A percentile compares a stretch with the other conserved stretches of the same genome.
Evolutionary conservation across 1,284 basidiomycete species (phyloP).

Genomic region (Schizopora paradoxa): DNA sequence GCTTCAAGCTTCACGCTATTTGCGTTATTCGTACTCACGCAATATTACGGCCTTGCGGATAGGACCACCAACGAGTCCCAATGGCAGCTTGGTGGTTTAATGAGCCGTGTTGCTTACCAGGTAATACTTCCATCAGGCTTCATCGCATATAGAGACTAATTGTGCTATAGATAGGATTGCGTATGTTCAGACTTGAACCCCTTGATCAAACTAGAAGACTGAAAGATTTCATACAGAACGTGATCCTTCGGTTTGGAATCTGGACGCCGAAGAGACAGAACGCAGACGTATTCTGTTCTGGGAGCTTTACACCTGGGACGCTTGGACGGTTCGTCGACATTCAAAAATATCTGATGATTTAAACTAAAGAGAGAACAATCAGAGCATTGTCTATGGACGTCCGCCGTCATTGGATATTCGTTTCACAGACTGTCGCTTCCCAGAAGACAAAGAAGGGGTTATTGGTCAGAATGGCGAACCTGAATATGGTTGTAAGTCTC

Average conservation of each 20-base stretch:
- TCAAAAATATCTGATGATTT: not conserved
- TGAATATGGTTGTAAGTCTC: conserved; percentile 41
- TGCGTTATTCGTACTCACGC: conserved; percentile 41
- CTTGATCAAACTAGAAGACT: too few species aligned
- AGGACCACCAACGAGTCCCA: conserved; percentile 39
- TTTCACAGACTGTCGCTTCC: conserved; percentile 45
- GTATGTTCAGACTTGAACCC: too few species aligned
- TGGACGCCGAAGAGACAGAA: conserved; percentile 43
- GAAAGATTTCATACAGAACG: conserved; percentile 35
- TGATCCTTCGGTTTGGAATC: conserved; percentile 46
- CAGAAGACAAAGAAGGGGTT: conserved; percentile 37
- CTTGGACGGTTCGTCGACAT: conserved; percentile 39
- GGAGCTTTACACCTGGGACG: conserved; percentile 48
- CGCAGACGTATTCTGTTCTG: conserved; percentile 47
- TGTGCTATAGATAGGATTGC: not conserved
- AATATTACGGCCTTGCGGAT: conserved; percentile 41
- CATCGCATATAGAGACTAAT: too few species aligned
- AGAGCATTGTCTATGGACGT: conserved; percentile 45
- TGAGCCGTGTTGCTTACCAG: conserved; percentile 37
- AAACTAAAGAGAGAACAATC: not conserved
- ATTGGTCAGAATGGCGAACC: conserved; percentile 28
- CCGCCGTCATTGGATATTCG: conserved; percentile 41
- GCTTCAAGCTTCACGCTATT: conserved; percentile 43
- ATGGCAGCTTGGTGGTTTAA: conserved; percentile 44
- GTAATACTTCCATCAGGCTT: too few species aligned